A percentile compares a stretch with the other conserved stretches of the same genome.
phyloP scores from a whole-genome alignment of 192 early-diverging fungal species.

The Coemansia sp. region DNA sequence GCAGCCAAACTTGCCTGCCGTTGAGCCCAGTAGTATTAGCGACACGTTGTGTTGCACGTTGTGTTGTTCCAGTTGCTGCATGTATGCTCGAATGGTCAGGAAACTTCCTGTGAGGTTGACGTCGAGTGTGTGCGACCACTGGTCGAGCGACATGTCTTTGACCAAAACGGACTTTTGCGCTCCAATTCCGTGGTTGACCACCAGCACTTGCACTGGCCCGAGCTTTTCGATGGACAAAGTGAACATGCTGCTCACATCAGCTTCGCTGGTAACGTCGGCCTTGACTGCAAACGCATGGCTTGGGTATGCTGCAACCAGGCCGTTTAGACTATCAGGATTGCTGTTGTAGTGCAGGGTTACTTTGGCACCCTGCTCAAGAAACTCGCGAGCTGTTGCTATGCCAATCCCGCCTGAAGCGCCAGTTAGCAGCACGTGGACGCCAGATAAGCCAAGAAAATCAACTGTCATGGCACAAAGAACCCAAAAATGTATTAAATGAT shows the following conservation, averaged over 20 bases:
- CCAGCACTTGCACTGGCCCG: conserved; percentile 52
- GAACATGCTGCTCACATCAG: conserved; percentile 26
- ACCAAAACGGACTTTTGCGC: conserved; percentile 46
- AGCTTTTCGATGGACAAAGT: conserved; percentile 11
- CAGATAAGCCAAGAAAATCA: conserved; percentile 32
- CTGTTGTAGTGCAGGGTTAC: conserved; percentile 58
- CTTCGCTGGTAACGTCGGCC: conserved; percentile 49
- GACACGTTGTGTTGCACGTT: conserved; percentile 34
- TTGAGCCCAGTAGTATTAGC: conserved; percentile 47
- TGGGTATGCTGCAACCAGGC: conserved; percentile 35
- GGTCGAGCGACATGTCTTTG: conserved; percentile 56
- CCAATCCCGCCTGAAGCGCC: conserved; percentile 62
- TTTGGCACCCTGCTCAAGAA: conserved; percentile 53
- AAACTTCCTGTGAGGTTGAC: conserved; percentile 61
- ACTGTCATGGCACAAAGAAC: conserved; percentile 3
- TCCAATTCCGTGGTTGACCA: conserved; percentile 62
- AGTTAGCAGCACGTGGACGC: conserved; percentile 56
- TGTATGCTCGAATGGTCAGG: conserved; percentile 38
- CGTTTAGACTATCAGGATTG: conserved; percentile 14
- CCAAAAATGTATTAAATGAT: not conserved
- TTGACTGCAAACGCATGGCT: conserved; percentile 12
- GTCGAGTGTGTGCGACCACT: conserved; percentile 51
- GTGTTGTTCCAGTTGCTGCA: conserved; percentile 26
- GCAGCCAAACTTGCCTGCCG: conserved; percentile 61
- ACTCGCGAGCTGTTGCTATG: conserved; percentile 37